Evolutionary conservation across 2,329 filamentous ascomycete genomes (phyloP).

Genomic region (Aspergillus thermomutatus): DNA sequence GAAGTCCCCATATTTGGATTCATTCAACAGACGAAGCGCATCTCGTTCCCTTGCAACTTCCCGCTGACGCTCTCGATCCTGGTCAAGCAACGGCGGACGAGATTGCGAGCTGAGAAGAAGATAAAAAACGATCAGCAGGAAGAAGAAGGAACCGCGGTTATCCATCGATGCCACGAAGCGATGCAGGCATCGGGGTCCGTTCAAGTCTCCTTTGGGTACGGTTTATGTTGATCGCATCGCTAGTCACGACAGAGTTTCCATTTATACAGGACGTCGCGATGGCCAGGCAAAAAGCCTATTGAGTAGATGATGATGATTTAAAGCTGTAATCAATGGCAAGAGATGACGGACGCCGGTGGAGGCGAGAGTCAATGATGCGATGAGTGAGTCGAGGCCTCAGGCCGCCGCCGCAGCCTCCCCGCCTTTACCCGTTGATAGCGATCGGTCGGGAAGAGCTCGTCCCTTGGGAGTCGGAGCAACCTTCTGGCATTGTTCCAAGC

Average conservation of each 20-base stretch:
- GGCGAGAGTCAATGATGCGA: constrained; percentile 22
- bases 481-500: background rate
- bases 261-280: background rate
- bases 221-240: constrained; percentile 26
- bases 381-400: constrained; percentile 22
- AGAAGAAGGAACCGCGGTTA: constrained; percentile 47
- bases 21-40: constrained; percentile 49
- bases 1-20: constrained; percentile 53
- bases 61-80: constrained; percentile 46
- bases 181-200: constrained; percentile 22
- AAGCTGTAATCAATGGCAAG: background rate
- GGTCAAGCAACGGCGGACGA: constrained; percentile 37
- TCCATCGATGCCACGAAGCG: constrained; percentile 38
- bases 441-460: constrained; percentile 2
- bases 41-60: constrained; percentile 50
- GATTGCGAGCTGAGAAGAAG: constrained; percentile 51
- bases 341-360: constrained; percentile 5
- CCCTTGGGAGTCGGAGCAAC: background rate
- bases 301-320: background rate
- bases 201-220: constrained; percentile 14
- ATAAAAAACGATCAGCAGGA: constrained; percentile 52
- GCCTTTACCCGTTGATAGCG: constrained; percentile 7
- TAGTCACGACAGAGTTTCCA: constrained; percentile 7
- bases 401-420: constrained; percentile 4
- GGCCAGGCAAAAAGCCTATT: background rate